A percentile compares a stretch with the other conserved stretches of the same genome.
Evolutionary conservation across 129 eudicot genomes (phyloP).

Genomic region (carrot (Daucus carota)): DH1_v3.0 NC_030382.2:50201001-50201500

Average conservation of each 20-base stretch:
- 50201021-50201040: neutral
- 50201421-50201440: too few relatives aligned
- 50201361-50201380: too few relatives aligned
- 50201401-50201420: too few relatives aligned
- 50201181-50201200: neutral
- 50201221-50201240: constrained; percentile 3
- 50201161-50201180: neutral
- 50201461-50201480: too few relatives aligned
- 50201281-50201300: neutral
- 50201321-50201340: too few relatives aligned
- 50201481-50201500: too few relatives aligned
- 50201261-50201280: neutral
- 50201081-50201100: neutral
- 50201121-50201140: neutral
- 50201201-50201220: neutral
- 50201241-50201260: constrained; percentile 11
- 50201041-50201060: neutral
- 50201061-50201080: neutral
- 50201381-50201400: too few relatives aligned
- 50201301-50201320: neutral
- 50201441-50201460: too few relatives aligned
- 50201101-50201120: neutral
- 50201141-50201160: too few relatives aligned
- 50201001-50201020: neutral
- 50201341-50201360: too few relatives aligned